phyloP scores from a whole-genome alignment of 495 filamentous ascomycete species.

The Friedmanniomyces simplex region DNA sequence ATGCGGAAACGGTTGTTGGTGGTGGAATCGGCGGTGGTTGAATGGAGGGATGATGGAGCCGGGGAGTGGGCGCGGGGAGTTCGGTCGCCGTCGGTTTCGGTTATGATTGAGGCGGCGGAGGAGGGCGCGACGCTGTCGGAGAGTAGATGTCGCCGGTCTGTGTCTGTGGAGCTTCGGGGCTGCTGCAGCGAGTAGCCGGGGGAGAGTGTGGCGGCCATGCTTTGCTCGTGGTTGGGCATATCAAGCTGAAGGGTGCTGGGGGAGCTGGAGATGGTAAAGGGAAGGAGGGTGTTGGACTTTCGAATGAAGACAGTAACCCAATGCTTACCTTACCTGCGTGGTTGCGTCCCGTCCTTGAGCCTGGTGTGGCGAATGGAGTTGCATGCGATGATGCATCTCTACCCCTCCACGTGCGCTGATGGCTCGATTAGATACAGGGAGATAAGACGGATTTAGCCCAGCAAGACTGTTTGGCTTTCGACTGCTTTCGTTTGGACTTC shows the following conservation, averaged over 20 bases:
- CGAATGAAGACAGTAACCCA: no score
- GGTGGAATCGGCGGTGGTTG: no score
- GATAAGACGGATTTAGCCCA: background rate
- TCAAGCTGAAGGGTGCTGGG: background rate
- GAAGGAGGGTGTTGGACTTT: no score
- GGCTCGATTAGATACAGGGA: background rate
- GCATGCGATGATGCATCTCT: background rate
- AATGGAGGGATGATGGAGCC: background rate
- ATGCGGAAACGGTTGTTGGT: background rate
- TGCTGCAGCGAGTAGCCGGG: background rate
- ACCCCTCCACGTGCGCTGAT: background rate
- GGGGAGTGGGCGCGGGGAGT: slow-evolving; percentile 12
- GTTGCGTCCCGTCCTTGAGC: background rate
- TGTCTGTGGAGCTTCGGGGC: slow-evolving; percentile 7
- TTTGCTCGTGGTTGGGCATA: background rate
- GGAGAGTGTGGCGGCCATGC: background rate
- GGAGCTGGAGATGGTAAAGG: no score
- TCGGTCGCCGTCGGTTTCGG: background rate
- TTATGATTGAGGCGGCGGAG: slow-evolving; percentile 1
- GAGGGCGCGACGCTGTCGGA: slow-evolving; percentile 4
- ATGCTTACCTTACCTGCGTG: background rate
- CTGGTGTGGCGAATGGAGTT: background rate
- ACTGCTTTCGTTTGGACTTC: no score
- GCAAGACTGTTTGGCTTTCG: no score
- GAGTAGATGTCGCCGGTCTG: slow-evolving; percentile 12